A percentile compares a stretch with the other conserved stretches of the same genome.
Evolutionary conservation across 495 filamentous ascomycete genomes (phyloP).

Genomic region (Entonaema liquescens): DNA sequence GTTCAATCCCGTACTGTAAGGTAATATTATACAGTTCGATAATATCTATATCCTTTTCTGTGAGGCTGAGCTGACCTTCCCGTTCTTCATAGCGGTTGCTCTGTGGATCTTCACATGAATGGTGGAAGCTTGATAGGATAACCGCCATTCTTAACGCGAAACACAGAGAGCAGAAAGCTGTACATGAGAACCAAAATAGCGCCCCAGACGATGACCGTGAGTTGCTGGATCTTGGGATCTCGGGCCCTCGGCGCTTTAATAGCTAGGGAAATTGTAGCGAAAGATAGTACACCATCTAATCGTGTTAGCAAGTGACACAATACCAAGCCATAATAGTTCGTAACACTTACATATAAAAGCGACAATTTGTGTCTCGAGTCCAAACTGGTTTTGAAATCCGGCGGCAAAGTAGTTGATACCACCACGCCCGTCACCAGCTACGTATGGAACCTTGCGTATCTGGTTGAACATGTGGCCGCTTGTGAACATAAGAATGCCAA

Average conservation of each 20-base stretch:
- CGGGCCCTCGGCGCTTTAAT: slow-evolving; percentile 89
- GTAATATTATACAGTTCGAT: not conserved
- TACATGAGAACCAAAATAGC: slow-evolving; percentile 82
- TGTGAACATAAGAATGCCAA: slow-evolving; percentile 92
- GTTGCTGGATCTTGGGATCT: slow-evolving; percentile 78
- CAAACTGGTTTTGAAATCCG: slow-evolving; percentile 95
- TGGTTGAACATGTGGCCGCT: slow-evolving; percentile 99
- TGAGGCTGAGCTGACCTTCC: not conserved
- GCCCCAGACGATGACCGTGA: slow-evolving; percentile 85
- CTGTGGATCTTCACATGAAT: slow-evolving; percentile 62
- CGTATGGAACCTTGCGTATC: slow-evolving; percentile 96
- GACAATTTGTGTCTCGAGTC: slow-evolving; percentile 94
- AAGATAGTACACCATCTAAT: slow-evolving; percentile 89
- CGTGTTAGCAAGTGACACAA: slow-evolving; percentile 35
- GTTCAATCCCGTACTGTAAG: not conserved
- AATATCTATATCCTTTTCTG: slow-evolving; percentile 3
- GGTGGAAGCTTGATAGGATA: slow-evolving; percentile 96
- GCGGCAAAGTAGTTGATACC: slow-evolving; percentile 91
- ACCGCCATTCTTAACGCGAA: slow-evolving; percentile 91
- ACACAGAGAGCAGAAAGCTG: slow-evolving; percentile 92
- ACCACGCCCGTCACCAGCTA: slow-evolving; percentile 83
- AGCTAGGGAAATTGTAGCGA: slow-evolving; percentile 87
- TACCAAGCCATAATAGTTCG: not conserved
- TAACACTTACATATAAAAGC: slow-evolving; percentile 88
- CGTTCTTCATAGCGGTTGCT: not conserved